Evolutionary conservation across 768 basidiomycete genomes (phyloP), one percentile per base, ranked within the genome.

Genomic region (Lactarius tabidus): DNA sequence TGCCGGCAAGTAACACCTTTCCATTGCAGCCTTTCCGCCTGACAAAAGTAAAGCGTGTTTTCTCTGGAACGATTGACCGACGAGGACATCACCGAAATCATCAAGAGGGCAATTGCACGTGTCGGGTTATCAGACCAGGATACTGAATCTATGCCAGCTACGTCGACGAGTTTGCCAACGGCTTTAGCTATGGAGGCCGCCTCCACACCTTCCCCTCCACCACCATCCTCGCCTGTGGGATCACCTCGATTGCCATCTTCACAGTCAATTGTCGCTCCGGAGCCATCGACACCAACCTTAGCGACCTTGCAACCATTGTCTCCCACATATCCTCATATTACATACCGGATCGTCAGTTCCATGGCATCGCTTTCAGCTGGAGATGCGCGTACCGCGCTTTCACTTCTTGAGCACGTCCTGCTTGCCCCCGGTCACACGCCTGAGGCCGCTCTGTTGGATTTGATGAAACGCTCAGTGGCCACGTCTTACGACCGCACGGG

Each of bases 311-410:
- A 62, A 45, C 33, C 60, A 9, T 38, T 59, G 23, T 67, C 71
- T 71, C 65, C 72, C 15, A 53, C 71, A 6, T 75, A 68, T 60
- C 78, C 79, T 10, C 81, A 80, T 51, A 69, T 87, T 56, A 83
- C 85, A 17, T 69, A 76, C 7, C 78, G 79, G 60, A 70, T 86
- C 23, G 69, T 85, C 52, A 66, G 77, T 7, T 80, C 80, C 3
- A 80, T 90, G 60, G 72, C 81, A 41, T 81, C 85, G 14, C 74
- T 89, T 38, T 81, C 87, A 5, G 74, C 76, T 1, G 91, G 91
- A 15, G 91, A 93, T 73, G 90, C 90, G 20, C 83, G 91, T 26
- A 87, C 87, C 59, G 92, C 90, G 0, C 79, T 93, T n/a, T 90
- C 89, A 48, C 80, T 92, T 1, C 79, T 93, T n/a, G 92, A 93